Conservation (phyloP, 306 rosid genomes). For the Begonia masoniana region DNA sequence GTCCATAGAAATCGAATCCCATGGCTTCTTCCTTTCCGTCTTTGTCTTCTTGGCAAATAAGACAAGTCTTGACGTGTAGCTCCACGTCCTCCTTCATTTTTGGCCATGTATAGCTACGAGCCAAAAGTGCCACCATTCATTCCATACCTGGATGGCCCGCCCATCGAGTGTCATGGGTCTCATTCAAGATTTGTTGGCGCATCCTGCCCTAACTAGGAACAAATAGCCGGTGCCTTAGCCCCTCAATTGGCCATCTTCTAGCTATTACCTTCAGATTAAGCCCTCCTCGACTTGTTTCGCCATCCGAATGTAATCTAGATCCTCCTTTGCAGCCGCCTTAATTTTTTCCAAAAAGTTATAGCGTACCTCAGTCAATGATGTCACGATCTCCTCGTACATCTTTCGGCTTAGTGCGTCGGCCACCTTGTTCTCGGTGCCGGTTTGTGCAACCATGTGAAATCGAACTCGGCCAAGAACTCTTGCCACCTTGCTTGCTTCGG, state of each 20-base stretch:
- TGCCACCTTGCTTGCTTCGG: slow-evolving; percentile 6
- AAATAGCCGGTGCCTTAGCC: not conserved
- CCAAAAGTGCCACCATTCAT: not conserved
- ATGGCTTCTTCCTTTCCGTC: too few species aligned
- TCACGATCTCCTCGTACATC: not conserved
- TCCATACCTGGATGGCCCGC: not conserved
- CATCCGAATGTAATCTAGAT: not conserved
- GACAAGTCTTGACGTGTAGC: too few species aligned
- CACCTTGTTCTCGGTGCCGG: not conserved
- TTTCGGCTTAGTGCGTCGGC: not conserved
- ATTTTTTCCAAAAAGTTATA: not conserved
- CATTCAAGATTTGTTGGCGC: not conserved
- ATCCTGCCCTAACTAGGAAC: not conserved
- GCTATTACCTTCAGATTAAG: not conserved
- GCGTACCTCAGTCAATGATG: not conserved
- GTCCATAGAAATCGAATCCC: too few species aligned
- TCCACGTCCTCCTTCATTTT: too few species aligned
- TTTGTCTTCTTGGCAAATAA: too few species aligned
- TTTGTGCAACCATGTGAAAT: slow-evolving; percentile 1
- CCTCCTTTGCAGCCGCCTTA: not conserved
- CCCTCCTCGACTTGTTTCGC: not conserved
- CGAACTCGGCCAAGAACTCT: not conserved
- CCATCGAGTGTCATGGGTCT: not conserved
- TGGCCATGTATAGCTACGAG: not conserved
- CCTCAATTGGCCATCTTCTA: not conserved